Conservation (phyloP, 2,329 filamentous ascomycete species). For the Penicillium brevicompactum region DNA sequence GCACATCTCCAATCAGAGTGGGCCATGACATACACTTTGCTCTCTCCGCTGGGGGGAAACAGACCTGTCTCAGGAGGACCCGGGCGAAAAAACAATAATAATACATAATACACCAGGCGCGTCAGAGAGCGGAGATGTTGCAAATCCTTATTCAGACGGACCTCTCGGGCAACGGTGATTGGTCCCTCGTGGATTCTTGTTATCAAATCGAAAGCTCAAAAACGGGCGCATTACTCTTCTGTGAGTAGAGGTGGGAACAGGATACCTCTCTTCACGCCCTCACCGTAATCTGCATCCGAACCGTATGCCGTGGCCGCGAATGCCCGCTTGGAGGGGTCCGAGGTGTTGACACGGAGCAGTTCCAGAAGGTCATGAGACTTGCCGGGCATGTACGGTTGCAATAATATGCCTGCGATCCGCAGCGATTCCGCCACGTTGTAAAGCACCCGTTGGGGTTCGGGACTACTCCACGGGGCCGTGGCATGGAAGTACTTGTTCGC, state of each 20-base stretch:
- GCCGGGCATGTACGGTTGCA: slow-evolving; percentile 87
- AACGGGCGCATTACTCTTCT: slow-evolving; percentile 33
- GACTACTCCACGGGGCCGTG: slow-evolving; percentile 67
- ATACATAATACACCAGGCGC: slow-evolving; percentile 13
- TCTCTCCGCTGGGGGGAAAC: slow-evolving; percentile 14
- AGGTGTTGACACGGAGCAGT: slow-evolving; percentile 68
- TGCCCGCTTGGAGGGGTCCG: slow-evolving; percentile 55
- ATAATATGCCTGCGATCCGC: slow-evolving; percentile 76
- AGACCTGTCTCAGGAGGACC: slow-evolving; percentile 22
- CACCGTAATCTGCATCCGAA: slow-evolving; percentile 71
- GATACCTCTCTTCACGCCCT: slow-evolving; percentile 47
- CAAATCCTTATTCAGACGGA: slow-evolving; percentile 21
- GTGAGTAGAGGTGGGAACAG: slow-evolving; percentile 55
- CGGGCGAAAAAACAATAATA: slow-evolving; percentile 18
- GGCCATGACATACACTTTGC: slow-evolving; percentile 22
- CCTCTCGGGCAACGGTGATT: slow-evolving; percentile 19
- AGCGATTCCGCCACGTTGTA: slow-evolving; percentile 75
- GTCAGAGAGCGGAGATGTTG: slow-evolving; percentile 22
- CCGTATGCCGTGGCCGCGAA: slow-evolving; percentile 65
- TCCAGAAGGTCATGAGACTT: slow-evolving; percentile 75
- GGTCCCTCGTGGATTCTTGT: slow-evolving; percentile 23
- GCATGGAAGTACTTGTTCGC: slow-evolving; percentile 69
- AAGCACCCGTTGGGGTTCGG: slow-evolving; percentile 61
- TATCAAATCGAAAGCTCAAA: slow-evolving; percentile 30
- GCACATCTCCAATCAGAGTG: slow-evolving; percentile 18